phyloP scores from a whole-genome alignment of 352 stramenopile genomes.

The Phytophthora pistaciae region DNA sequence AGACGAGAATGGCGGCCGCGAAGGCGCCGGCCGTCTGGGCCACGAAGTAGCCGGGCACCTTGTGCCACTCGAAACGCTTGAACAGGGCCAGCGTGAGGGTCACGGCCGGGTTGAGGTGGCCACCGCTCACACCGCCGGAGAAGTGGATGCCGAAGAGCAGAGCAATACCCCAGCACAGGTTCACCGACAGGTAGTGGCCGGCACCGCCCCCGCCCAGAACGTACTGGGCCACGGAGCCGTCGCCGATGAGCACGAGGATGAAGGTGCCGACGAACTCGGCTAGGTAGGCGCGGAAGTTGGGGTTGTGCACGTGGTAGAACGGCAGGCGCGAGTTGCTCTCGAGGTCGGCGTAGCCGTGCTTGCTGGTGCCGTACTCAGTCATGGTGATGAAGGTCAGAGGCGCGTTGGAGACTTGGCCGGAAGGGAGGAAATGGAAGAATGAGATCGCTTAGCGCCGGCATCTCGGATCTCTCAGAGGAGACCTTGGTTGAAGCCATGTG shows the following conservation, averaged over 20 bases:
- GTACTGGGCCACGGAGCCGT: slow-evolving; percentile 69
- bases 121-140: slow-evolving; percentile 60
- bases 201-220: slow-evolving; percentile 51
- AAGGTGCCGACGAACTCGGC: slow-evolving; percentile 76
- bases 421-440: slow-evolving; percentile 35
- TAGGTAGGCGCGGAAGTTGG: slow-evolving; percentile 59
- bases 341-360: slow-evolving; percentile 39
- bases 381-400: slow-evolving; percentile 28
- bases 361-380: slow-evolving; percentile 48
- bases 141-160: slow-evolving; percentile 72
- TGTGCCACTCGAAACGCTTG: slow-evolving; percentile 61
- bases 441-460: slow-evolving; percentile 9
- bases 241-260: slow-evolving; percentile 67
- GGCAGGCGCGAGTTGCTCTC: slow-evolving; percentile 39
- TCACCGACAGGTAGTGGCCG: slow-evolving; percentile 62
- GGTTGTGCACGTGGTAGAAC: slow-evolving; percentile 42
- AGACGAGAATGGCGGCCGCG: slow-evolving; percentile 50
- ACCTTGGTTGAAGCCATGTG: slow-evolving; percentile 13
- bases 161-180: slow-evolving; percentile 67
- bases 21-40: slow-evolving; percentile 61
- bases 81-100: slow-evolving; percentile 63
- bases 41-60: slow-evolving; percentile 60
- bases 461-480: background rate
- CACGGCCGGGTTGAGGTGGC: slow-evolving; percentile 73
- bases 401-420: slow-evolving; percentile 13